Percentiles rank a stretch among this genome's conserved stretches.
These are phyloP conservation scores for Penicillium riverlandense DNA, from an alignment of 495 filamentous ascomycete species.

Conservation along the genomic window DNA sequence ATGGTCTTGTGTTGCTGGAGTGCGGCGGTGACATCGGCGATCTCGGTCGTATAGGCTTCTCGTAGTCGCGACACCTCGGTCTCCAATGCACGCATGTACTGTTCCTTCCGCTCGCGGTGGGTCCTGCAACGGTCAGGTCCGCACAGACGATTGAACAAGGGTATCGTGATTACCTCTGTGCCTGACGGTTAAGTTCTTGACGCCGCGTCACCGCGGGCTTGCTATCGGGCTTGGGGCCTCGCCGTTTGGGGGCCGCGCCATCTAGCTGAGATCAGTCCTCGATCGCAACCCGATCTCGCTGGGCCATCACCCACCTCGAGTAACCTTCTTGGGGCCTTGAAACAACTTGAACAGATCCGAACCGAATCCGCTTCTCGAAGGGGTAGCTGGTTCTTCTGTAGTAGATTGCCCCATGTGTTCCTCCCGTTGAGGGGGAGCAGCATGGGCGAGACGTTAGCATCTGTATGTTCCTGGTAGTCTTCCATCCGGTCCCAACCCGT, in stretches of 20 bases:
- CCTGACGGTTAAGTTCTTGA: conserved; percentile 92
- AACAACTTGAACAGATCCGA: conserved; percentile 34
- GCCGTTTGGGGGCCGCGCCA: conserved; percentile 78
- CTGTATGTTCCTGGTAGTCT: no score
- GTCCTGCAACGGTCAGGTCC: conserved; percentile 46
- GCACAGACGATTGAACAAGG: not conserved
- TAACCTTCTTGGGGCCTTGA: conserved; percentile 23
- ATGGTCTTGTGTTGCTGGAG: conserved; percentile 36
- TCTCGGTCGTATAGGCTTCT: conserved; percentile 36
- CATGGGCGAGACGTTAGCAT: no score
- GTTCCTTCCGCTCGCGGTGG: conserved; percentile 93
- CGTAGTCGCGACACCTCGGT: conserved; percentile 73
- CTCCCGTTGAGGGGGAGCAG: not conserved
- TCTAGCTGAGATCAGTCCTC: conserved; percentile 35
- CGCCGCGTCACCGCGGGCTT: conserved; percentile 89
- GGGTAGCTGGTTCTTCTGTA: conserved; percentile 20
- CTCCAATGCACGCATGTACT: conserved; percentile 90
- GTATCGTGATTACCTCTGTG: conserved; percentile 63
- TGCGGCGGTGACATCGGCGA: conserved; percentile 29
- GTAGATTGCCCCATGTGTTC: conserved; percentile 7
- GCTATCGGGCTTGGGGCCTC: conserved; percentile 94
- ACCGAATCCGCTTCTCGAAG: conserved; percentile 17
- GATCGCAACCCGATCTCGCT: no score
- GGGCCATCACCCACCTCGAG: conserved; percentile 22
- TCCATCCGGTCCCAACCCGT: no score